Base-by-base conservation (phyloP, 2,329 filamentous ascomycete species). In the Fusarium sp. region DNA sequence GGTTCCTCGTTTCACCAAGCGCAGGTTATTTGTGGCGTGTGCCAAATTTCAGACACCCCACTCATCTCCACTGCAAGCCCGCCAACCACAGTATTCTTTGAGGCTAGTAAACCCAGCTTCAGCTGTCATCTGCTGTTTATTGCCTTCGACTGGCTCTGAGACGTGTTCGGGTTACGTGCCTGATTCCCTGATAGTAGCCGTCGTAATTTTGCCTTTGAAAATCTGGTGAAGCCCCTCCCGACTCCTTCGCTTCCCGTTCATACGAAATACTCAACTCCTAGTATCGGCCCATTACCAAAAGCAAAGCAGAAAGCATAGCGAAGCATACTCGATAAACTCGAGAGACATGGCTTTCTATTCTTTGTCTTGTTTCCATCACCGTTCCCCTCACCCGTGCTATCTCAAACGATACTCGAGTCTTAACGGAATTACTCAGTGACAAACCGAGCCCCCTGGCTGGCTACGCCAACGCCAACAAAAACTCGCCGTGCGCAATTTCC, bases 171-270 rank as follows among this genome's bases (percentile, higher is more conserved):
- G 63, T 60, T 73, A 44, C 70, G 64, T 75, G 74, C 74, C 74
- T 72, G 50, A 36, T 55, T 60, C 36, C 29, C 47, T 54, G 63
- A 44, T 49, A 49, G 62, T 72, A 56, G 63, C 46, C 53, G 73
- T 73, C 66, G 73, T 75, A 71, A 74, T 69, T 72, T 69, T 71
- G 62, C 75, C 71, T 76, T 77, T 76, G 74, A 77, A 76, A 77
- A 76, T 76, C 68, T 75, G 71, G 74, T 76, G 64, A 76, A 76
- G 72, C 65, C 74, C 75, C 68, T 74, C 73, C 74, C 72, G 65
- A 76, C 66, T 77, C 71, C 70, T 76, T 76, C 50, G 66, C 70
- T 74, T 62, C 69, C 74, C 73, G 60, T 77, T 74, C 70, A 72
- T 70, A 75, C 67, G 75, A 75, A 70, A 44, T 70, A 64, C 61